A percentile compares a stretch with the other conserved stretches of the same genome.
These are phyloP conservation scores for Zymoseptoria ardabiliae DNA, from an alignment of 2,329 filamentous ascomycete species.

Conservation along the genomic window DNA sequence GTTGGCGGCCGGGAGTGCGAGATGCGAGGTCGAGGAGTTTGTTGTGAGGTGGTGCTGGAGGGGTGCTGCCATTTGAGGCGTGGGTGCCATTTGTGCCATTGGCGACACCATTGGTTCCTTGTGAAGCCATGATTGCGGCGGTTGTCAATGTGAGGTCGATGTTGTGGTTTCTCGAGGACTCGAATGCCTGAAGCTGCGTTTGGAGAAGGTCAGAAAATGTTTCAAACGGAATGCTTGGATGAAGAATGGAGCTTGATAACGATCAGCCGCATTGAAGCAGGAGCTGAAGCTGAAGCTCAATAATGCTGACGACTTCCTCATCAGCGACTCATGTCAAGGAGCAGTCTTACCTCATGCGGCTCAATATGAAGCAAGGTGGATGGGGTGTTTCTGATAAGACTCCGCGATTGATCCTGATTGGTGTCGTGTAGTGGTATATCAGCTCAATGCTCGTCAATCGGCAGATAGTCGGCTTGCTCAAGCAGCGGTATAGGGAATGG, in stretches of 20 bases:
- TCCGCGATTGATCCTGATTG: neutral
- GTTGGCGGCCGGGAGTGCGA: slow-evolving; percentile 53
- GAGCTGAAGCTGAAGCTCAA: neutral
- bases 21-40: slow-evolving; percentile 52
- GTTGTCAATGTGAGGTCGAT: neutral
- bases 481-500: neutral
- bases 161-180: neutral
- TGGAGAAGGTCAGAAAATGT: neutral
- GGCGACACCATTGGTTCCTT: neutral
- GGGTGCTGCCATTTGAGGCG: slow-evolving; percentile 4
- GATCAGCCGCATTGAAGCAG: neutral
- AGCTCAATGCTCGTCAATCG: neutral
- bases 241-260: neutral
- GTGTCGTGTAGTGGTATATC: neutral
- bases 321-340: neutral
- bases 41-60: slow-evolving; percentile 34
- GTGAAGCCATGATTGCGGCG: neutral
- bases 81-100: neutral
- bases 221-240: neutral
- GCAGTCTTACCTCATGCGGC: neutral
- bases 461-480: neutral
- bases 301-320: neutral
- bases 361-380: neutral
- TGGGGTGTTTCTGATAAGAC: neutral
- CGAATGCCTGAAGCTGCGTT: neutral